Evolutionary conservation across 2,329 filamentous ascomycete species (phyloP).

Genomic region (Xylariaceae sp.): DNA sequence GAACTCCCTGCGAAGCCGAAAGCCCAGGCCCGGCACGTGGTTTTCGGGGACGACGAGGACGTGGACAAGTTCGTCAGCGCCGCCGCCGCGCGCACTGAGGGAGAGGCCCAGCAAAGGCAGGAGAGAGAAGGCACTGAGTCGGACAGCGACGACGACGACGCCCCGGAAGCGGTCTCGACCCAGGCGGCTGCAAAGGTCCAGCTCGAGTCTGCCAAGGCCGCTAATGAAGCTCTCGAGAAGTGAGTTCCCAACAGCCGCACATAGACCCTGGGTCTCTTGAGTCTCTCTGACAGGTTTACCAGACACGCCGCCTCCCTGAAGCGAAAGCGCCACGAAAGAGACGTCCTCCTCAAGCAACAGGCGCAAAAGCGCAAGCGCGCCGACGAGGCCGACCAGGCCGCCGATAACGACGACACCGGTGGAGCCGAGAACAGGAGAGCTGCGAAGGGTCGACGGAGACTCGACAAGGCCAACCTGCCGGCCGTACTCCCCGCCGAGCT

Average conservation of each 20-base stretch:
- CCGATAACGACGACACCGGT: slow-evolving; percentile 7
- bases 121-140: too few species aligned
- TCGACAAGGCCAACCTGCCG: slow-evolving; percentile 32
- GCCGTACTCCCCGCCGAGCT: slow-evolving; percentile 45
- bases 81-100: slow-evolving; percentile 13
- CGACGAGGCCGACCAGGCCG: slow-evolving; percentile 8
- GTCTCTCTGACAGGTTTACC: slow-evolving; percentile 3
- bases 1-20: slow-evolving; percentile 12
- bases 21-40: slow-evolving; percentile 22
- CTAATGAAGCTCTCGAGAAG: slow-evolving; percentile 44
- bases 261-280: not conserved
- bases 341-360: slow-evolving; percentile 47
- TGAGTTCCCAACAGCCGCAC: slow-evolving; percentile 25
- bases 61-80: slow-evolving; percentile 24
- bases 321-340: slow-evolving; percentile 48
- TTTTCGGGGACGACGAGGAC: slow-evolving; percentile 26
- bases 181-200: slow-evolving; percentile 38
- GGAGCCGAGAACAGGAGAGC: slow-evolving; percentile 17
- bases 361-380: slow-evolving; percentile 40
- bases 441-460: slow-evolving; percentile 18
- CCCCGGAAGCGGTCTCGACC: slow-evolving; percentile 52
- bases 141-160: slow-evolving; percentile 44
- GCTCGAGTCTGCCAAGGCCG: slow-evolving; percentile 37
- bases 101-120: slow-evolving; percentile 30
- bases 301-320: slow-evolving; percentile 46